Conservation (phyloP, 208 protist species). For the Ichthyophonus hoferi region DNA sequence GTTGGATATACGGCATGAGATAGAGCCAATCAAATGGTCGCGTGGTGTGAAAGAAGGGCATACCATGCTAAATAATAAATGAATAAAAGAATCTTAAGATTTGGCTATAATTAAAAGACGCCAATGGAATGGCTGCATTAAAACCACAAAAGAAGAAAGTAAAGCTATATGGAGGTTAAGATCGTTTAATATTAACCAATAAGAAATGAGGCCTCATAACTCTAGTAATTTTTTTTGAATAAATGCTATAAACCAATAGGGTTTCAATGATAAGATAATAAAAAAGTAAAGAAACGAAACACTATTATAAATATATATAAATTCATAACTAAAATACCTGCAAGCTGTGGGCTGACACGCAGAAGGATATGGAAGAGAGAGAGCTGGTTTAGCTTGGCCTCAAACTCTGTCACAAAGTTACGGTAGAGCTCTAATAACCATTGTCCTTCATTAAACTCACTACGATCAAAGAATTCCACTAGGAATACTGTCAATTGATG, state of each 20-base stretch:
- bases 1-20: no score
- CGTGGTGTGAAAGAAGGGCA: no score
- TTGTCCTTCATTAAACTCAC: neutral
- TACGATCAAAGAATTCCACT: constrained; percentile 32
- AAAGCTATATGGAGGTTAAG: no score
- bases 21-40: no score
- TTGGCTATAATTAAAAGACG: no score
- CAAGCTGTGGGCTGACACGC: constrained; percentile 8
- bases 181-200: no score
- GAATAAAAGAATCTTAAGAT: no score
- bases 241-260: neutral
- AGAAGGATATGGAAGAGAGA: constrained; percentile 39
- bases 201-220: no score
- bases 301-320: neutral
- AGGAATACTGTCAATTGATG: constrained; percentile 46
- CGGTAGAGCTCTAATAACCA: constrained; percentile 38
- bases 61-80: no score
- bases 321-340: neutral
- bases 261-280: neutral
- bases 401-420: constrained; percentile 41
- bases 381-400: constrained; percentile 48
- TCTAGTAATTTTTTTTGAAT: no score
- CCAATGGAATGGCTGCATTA: no score
- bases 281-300: neutral
- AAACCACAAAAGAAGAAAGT: no score